Conservation (phyloP, 352 stramenopile species). For the Halophytophthora polymorphica region DNA sequence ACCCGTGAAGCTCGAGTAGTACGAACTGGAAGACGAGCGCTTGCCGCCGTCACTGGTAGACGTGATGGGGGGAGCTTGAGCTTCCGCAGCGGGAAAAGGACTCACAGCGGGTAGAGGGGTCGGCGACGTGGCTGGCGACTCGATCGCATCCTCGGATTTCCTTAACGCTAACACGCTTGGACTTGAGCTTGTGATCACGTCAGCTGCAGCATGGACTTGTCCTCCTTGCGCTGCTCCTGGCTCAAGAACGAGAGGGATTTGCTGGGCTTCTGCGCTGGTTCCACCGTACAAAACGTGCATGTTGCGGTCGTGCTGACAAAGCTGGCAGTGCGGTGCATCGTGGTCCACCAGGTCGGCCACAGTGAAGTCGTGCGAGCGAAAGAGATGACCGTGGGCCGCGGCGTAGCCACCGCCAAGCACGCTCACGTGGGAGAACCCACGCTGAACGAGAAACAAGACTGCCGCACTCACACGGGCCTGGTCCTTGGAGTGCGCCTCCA, state of each 20-base stretch:
- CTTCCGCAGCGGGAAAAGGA: neutral
- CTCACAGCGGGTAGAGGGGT: neutral
- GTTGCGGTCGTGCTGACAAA: conserved; percentile 58
- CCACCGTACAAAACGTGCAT: conserved; percentile 10
- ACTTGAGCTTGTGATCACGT: no score
- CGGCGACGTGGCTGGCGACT: neutral
- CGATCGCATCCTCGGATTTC: no score
- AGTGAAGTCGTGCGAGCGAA: conserved; percentile 47
- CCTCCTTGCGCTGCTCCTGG: neutral
- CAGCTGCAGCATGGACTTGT: no score
- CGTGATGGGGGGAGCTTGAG: conserved; percentile 18
- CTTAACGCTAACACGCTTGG: no score
- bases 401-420: conserved; percentile 73
- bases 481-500: conserved; percentile 67
- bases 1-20: conserved; percentile 69
- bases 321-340: conserved; percentile 49
- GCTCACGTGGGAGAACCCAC: conserved; percentile 71
- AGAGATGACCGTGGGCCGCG: conserved; percentile 49
- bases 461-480: conserved; percentile 63
- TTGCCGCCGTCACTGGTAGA: conserved; percentile 12
- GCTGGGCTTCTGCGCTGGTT: neutral
- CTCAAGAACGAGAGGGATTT: conserved; percentile 6
- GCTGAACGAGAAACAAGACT: conserved; percentile 70
- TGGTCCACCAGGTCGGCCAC: conserved; percentile 76
- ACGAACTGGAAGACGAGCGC: conserved; percentile 26